Evolutionary conservation across 208 protist species (phyloP), one percentile per base, ranked within the genome.

Genomic region (Trypanosoma platydactyli): DNA sequence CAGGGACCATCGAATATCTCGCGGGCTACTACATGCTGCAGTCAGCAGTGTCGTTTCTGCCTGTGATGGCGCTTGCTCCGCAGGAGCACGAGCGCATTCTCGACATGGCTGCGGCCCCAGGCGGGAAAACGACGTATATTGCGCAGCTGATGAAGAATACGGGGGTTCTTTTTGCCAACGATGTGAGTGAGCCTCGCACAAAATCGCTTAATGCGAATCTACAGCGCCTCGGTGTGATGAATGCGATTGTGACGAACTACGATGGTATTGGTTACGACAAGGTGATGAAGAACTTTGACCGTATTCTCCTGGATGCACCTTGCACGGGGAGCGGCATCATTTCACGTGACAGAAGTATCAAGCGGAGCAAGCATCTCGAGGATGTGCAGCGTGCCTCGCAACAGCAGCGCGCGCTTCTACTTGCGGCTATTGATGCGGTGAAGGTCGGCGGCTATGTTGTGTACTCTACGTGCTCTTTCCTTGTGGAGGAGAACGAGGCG

Each of bases 11-110:
- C 35, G 98, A 99, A 76, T 99, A 99, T 77, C 88, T 99, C 0
- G 88, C 97, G 1, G 99, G 99, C 0, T 91, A 99, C 40, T 99
- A 99, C 79, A 99, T 99, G 86, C 74, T 99, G 29, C 98, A 99
- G 84, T 94, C 88, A 45, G 98, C 99, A 5, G 94, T 98, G 0
- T 99, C 98, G 20, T 99, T 99, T 70, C 69, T 99, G 3, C 98
- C 99, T 0, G 97, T 99, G 12, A 96, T 99, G 78, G 96, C 99
- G 5, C 86, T 99, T 9, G 94, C 83, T 0, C 98, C 98, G 42
- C 89, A 99, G 72, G 84, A 94, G 64, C 40, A 89, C 45, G 96
- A 99, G 73, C 84, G 83, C 11, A 77, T 99, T 18, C 84, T 99
- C n/a, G 99, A 99, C 79, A 98, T 99, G 97, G 93, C 92, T 24